Base-by-base conservation (phyloP, 805 yeast genomes). In the Lachancea mirantina region DNA sequence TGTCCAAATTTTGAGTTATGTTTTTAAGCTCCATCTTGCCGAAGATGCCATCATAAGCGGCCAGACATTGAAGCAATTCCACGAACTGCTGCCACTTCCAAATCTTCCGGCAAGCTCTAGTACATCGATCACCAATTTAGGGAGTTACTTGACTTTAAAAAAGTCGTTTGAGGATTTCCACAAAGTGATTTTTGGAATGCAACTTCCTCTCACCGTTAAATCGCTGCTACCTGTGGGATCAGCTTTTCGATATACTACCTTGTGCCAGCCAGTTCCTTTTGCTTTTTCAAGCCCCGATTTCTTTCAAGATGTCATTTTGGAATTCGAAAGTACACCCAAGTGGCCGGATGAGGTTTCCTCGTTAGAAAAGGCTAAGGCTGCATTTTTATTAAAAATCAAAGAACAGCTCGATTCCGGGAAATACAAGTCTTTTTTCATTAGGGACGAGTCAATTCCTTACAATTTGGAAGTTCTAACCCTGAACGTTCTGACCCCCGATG, bases 331-430 rank as follows among this genome's bases (percentile, higher is more conserved):
- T 3, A 84, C 95, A 2, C 69, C 74, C n/a, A 76, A 77, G 55
- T 92, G 99, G 99, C 99, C 99, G 2, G 94, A 84, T 57, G 96
- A 92, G 54, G 55, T 85, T 5, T 61, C 68, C 23, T 87, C 96
- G 2, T 61, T 87, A 34, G 97, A 92, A 55, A 78, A 81, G 49
- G 81, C 95, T 10, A 92, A 92, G 52, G 74, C 94, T 19, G 97
- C 97, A 6, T 84, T 92, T 45, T 62, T 89, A 46, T 55, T 92
- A 34, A 81, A 81, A 46, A 72, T 88, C 14, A 70, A 74, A 32
- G 72, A 73, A 30, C 52, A 50, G 16, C 38, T 72, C 14, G 49
- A 59, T 5, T 35, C 52, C 6, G 67, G 77, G 8, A 60, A 59
- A 11, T 83, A 81, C 52, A 64, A 62, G 28, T 63, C 81, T 2